Conservation (phyloP, 495 filamentous ascomycete genomes). For the Annulohypoxylon nitens region DNA sequence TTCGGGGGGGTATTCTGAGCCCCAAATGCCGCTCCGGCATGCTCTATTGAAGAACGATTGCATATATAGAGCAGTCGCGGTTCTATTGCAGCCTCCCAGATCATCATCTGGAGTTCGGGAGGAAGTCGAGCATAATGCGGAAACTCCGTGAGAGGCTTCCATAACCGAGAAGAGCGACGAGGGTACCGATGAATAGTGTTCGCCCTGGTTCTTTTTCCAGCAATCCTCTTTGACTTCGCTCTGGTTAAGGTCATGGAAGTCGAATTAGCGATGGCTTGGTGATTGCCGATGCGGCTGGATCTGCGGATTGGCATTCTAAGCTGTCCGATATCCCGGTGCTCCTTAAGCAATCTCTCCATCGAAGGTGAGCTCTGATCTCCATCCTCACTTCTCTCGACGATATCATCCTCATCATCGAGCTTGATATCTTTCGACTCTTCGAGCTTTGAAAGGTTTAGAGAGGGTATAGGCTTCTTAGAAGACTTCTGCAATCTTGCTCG, state of each 20-base stretch:
- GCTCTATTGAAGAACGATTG: conserved; percentile 37
- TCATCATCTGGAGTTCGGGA: conserved; percentile 45
- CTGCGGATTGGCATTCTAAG: conserved; percentile 22
- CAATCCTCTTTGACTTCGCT: not conserved
- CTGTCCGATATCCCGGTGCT: conserved; percentile 20
- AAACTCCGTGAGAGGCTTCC: conserved; percentile 48
- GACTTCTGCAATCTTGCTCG: conserved; percentile 27
- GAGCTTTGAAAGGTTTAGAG: conserved; percentile 14
- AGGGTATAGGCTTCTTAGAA: conserved; percentile 15
- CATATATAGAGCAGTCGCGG: conserved; percentile 47
- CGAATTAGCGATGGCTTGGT: not conserved
- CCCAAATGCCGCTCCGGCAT: conserved; percentile 9
- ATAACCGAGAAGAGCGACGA: conserved; percentile 45
- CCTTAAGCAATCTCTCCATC: not conserved
- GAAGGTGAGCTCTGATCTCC: conserved; percentile 1
- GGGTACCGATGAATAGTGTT: not conserved
- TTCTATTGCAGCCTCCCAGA: conserved; percentile 49
- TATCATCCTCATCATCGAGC: not conserved
- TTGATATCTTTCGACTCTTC: conserved; percentile 29
- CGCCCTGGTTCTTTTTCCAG: not conserved
- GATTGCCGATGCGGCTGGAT: conserved; percentile 11
- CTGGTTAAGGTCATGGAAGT: not conserved
- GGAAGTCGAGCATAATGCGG: conserved; percentile 41
- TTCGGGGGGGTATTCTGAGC: conserved; percentile 39
- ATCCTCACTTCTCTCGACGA: not conserved